Conservation (phyloP, 78 protist genomes). For the Dictyostelium citrinum region DNA sequence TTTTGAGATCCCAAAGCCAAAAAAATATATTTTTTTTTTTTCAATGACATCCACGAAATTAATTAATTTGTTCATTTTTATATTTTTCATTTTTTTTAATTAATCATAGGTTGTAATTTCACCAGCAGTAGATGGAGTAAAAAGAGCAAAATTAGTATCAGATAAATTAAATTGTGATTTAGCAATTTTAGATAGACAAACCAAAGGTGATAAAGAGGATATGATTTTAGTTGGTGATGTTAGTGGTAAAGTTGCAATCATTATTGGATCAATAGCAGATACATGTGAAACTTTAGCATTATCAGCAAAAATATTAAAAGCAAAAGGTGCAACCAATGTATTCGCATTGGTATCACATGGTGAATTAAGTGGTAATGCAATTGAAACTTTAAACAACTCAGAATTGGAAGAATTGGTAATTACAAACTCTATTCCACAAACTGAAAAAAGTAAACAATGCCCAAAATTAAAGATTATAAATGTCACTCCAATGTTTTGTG, state of each 20-base stretch:
- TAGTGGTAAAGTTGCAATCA: constrained; percentile 47
- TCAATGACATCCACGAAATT: no score
- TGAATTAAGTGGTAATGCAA: constrained; percentile 81
- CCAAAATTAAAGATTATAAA: constrained; percentile 81
- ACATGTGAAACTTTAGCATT: constrained; percentile 85
- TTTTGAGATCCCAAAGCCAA: no score
- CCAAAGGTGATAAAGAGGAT: constrained; percentile 79
- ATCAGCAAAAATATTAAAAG: constrained; percentile 71
- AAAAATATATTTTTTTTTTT: no score
- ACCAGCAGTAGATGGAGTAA: constrained; percentile 92
- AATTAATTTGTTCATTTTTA: neutral
- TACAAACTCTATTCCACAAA: constrained; percentile 88
- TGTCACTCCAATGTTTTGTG: constrained; percentile 87
- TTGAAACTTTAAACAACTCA: constrained; percentile 78
- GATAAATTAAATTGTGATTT: constrained; percentile 82
- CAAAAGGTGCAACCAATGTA: constrained; percentile 73
- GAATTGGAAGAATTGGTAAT: constrained; percentile 79
- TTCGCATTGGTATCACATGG: constrained; percentile 73
- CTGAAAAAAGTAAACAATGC: constrained; percentile 28
- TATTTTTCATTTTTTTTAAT: neutral
- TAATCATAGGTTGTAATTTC: constrained; percentile 76
- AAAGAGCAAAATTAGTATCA: constrained; percentile 85
- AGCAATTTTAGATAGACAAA: constrained; percentile 89
- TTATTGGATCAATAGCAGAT: constrained; percentile 87
- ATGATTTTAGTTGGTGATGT: constrained; percentile 90